Percentiles rank a stretch among this genome's conserved stretches.
Evolutionary conservation across 2,329 filamentous ascomycete genomes (phyloP).

Genomic region (Mycosphaerelloides madeirae): DNA sequence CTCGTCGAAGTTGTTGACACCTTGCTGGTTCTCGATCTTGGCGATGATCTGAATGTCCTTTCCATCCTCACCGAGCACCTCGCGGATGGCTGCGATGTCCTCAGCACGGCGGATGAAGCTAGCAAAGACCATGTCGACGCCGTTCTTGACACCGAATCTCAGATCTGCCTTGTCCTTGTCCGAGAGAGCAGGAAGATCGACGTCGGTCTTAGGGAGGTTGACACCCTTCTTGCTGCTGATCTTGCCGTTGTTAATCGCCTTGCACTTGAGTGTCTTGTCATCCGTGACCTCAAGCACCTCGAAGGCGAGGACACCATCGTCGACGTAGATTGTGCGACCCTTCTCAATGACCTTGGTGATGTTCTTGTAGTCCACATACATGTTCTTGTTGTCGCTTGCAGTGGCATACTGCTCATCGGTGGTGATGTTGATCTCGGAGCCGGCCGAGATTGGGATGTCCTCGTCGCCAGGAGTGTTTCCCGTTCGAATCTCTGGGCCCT

Average conservation of each 20-base stretch:
- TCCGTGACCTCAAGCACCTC: conserved; percentile 85
- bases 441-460: conserved; percentile 76
- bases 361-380: conserved; percentile 99
- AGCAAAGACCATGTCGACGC: conserved; percentile 97
- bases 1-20: conserved; percentile 98
- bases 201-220: conserved; percentile 97
- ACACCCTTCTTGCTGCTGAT: conserved; percentile 99
- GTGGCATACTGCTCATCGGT: conserved; percentile 91
- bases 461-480: conserved; percentile 66
- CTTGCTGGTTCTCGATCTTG: conserved; percentile 99
- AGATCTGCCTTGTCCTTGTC: conserved; percentile 98
- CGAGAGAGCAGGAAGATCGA: conserved; percentile 92
- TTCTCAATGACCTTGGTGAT: conserved; percentile 95
- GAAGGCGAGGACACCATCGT: conserved; percentile 96
- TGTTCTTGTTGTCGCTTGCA: conserved; percentile 81
- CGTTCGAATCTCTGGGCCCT: conserved; percentile 83
- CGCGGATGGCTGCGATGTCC: conserved; percentile 89
- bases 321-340: conserved; percentile 94
- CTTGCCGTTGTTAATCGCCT: conserved; percentile 93
- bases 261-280: conserved; percentile 80
- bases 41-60: conserved; percentile 98
- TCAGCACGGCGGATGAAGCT: conserved; percentile 94
- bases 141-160: conserved; percentile 94
- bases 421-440: conserved; percentile 87
- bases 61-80: conserved; percentile 84